Evolutionary conservation across 2,329 filamentous ascomycete species (phyloP).

Genomic region (Calonectria hawksworthii): DNA sequence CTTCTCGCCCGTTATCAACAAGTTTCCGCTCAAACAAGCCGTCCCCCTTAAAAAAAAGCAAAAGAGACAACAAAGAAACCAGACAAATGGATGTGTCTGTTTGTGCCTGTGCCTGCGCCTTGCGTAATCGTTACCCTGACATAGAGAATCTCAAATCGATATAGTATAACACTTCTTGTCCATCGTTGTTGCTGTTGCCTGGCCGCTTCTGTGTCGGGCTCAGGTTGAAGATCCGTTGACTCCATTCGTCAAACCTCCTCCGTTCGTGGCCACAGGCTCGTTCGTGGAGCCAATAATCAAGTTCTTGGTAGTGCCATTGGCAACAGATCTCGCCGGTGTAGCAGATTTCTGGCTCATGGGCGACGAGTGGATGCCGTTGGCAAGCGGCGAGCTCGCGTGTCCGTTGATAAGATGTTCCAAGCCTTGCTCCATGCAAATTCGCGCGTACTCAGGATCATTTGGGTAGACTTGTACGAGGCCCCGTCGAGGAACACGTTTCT

Average conservation of each 20-base stretch:
- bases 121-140: slow-evolving; percentile 45
- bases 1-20: slow-evolving; percentile 15
- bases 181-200: slow-evolving; percentile 24
- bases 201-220: slow-evolving; percentile 25
- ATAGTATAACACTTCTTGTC: slow-evolving; percentile 36
- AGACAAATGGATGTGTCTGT: slow-evolving; percentile 31
- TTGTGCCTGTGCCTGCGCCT: slow-evolving; percentile 44
- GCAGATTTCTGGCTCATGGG: slow-evolving; percentile 56
- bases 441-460: slow-evolving; percentile 70
- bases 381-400: slow-evolving; percentile 58
- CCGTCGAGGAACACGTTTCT: slow-evolving; percentile 68
- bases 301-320: slow-evolving; percentile 50
- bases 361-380: slow-evolving; percentile 64
- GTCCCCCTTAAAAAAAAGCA: not conserved
- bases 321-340: slow-evolving; percentile 39
- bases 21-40: slow-evolving; percentile 20
- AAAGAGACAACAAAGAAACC: slow-evolving; percentile 39
- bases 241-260: slow-evolving; percentile 48
- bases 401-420: slow-evolving; percentile 66
- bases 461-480: slow-evolving; percentile 66
- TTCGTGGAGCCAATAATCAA: slow-evolving; percentile 34
- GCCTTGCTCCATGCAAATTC: slow-evolving; percentile 70
- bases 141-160: slow-evolving; percentile 43
- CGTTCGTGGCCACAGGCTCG: slow-evolving; percentile 40
- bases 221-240: slow-evolving; percentile 44